Conservation (phyloP, 768 basidiomycete species). For the Nidularia sp. region DNA sequence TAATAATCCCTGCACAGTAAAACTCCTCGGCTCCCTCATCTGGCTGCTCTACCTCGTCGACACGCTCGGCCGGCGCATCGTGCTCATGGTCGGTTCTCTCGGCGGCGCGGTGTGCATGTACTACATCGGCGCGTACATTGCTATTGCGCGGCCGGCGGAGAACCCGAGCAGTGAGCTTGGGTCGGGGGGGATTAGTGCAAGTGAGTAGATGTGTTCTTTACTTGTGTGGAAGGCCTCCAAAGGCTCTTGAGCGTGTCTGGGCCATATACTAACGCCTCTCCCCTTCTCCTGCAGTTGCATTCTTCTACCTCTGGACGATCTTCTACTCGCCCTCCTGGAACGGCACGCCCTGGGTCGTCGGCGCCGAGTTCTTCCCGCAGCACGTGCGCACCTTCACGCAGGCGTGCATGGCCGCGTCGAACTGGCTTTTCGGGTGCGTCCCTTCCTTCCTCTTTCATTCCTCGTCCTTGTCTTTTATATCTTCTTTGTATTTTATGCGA, state of each 20-base stretch:
- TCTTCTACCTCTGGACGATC: constrained; percentile 33
- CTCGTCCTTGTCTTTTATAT: background rate
- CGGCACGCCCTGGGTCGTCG: constrained; percentile 43
- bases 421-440: constrained; percentile 26
- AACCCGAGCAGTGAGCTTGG: constrained; percentile 10
- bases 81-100: constrained; percentile 36
- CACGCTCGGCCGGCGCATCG: constrained; percentile 31
- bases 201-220: constrained; percentile 12
- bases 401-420: constrained; percentile 29
- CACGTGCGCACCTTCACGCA: constrained; percentile 33
- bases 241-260: background rate
- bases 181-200: constrained; percentile 25
- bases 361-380: constrained; percentile 39
- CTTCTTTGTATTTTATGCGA: background rate
- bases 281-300: constrained; percentile 13
- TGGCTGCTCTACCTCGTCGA: constrained; percentile 40
- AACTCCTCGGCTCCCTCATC: constrained; percentile 29
- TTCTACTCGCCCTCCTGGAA: constrained; percentile 38
- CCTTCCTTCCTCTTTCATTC: background rate
- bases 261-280: background rate
- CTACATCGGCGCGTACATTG: constrained; percentile 41
- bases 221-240: too few relatives aligned
- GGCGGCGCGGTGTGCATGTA: constrained; percentile 36
- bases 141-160: constrained; percentile 24
- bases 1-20: constrained; percentile 13